Percentiles rank a stretch among this genome's conserved stretches.
Evolutionary conservation across 2,329 filamentous ascomycete species (phyloP).

Genomic region (Thelonectria blattea): DNA sequence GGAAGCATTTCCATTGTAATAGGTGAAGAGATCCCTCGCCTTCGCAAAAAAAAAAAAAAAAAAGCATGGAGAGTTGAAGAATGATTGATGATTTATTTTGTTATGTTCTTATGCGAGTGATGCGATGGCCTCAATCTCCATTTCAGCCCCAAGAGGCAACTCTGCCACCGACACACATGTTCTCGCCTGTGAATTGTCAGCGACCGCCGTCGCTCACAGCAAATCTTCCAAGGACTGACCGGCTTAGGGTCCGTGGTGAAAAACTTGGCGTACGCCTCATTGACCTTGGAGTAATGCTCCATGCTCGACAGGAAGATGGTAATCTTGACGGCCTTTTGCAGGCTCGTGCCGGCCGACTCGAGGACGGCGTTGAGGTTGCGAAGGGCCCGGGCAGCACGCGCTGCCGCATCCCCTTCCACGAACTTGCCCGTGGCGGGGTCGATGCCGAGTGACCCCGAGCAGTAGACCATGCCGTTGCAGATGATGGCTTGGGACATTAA

Average conservation of each 20-base stretch:
- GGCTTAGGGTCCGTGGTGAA: conserved; percentile 54
- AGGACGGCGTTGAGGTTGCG: conserved; percentile 66
- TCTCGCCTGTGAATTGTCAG: conserved; percentile 46
- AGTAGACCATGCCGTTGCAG: conserved; percentile 27
- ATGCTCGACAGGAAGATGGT: conserved; percentile 72
- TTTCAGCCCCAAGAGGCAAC: conserved; percentile 71
- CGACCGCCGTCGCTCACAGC: neutral
- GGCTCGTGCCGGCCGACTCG: conserved; percentile 62
- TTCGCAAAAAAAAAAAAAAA: too few relatives aligned
- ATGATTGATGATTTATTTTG: neutral
- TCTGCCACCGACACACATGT: conserved; percentile 78
- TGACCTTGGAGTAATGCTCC: conserved; percentile 67
- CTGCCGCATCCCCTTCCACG: conserved; percentile 15
- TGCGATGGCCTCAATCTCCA: conserved; percentile 68
- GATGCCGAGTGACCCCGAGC: conserved; percentile 16
- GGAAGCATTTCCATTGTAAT: too few relatives aligned
- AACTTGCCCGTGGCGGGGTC: conserved; percentile 18
- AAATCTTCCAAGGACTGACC: conserved; percentile 40
- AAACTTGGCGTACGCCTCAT: conserved; percentile 59
- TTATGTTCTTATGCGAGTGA: neutral
- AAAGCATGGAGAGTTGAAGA: neutral
- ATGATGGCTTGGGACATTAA: conserved; percentile 27
- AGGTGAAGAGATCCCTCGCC: too few relatives aligned
- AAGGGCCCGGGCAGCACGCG: conserved; percentile 54
- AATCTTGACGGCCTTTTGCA: conserved; percentile 69